Conservation (phyloP, 768 basidiomycete genomes). For the Mycena venus region DNA sequence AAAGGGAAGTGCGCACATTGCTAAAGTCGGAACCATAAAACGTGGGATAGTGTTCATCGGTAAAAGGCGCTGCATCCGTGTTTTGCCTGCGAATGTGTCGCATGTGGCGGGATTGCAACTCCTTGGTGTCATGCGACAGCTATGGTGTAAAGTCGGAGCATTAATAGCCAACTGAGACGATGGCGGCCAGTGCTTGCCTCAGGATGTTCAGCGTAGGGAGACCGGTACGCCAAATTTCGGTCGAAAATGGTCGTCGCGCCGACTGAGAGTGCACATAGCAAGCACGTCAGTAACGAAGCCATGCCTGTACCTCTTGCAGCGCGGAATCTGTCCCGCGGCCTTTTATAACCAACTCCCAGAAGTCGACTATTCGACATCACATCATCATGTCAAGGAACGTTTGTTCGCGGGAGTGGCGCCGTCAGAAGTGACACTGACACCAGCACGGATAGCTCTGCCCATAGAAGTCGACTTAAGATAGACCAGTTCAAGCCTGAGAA, state of each 20-base stretch:
- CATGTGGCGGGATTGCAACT: constrained; percentile 53
- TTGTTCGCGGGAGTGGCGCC: neutral
- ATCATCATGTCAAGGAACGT: neutral
- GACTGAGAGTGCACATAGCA: constrained; percentile 25
- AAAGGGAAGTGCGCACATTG: constrained; percentile 48
- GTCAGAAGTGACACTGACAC: too few species aligned
- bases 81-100: constrained; percentile 51
- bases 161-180: neutral
- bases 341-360: neutral
- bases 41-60: constrained; percentile 64
- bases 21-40: constrained; percentile 64
- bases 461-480: too few species aligned
- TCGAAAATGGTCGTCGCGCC: constrained; percentile 44
- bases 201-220: constrained; percentile 52
- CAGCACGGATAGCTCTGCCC: too few species aligned
- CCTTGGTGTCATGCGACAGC: constrained; percentile 54
- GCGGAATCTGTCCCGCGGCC: neutral
- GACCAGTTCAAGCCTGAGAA: too few species aligned
- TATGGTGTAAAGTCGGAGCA: constrained; percentile 30
- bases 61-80: constrained; percentile 51
- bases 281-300: constrained; percentile 17
- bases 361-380: neutral
- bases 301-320: neutral
- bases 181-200: constrained; percentile 44
- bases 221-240: constrained; percentile 57